Evolutionary conservation across 164 flowering plant species (phyloP).

Genomic region (Cinnamomum micranthum): DNA sequence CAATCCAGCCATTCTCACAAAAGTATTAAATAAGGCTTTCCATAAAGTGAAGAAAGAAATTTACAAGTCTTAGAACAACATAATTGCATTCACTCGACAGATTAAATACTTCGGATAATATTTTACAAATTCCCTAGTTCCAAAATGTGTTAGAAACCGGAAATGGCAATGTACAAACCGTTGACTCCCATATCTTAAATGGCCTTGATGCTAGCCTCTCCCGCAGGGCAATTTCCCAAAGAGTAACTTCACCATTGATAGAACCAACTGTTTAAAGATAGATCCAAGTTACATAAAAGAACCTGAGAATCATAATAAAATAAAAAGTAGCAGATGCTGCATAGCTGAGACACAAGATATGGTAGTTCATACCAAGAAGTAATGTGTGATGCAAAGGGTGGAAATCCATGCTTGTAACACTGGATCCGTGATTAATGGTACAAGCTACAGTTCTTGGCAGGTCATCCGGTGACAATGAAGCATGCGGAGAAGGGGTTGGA

Average conservation of each 20-base stretch:
- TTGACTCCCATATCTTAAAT: conserved; percentile 66
- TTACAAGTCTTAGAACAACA: too few relatives aligned
- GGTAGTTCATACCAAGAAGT: conserved; percentile 55
- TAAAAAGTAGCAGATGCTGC: background rate
- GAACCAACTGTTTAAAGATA: conserved; percentile 54
- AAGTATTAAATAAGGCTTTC: background rate
- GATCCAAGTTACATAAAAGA: conserved; percentile 9
- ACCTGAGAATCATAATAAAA: background rate
- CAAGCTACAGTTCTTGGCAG: conserved; percentile 69
- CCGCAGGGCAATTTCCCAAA: conserved; percentile 64
- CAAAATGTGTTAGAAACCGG: conserved; percentile 45
- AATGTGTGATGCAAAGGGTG: conserved; percentile 72
- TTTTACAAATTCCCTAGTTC: background rate
- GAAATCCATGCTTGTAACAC: conserved; percentile 85
- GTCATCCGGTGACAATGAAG: conserved; percentile 68
- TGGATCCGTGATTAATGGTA: conserved; percentile 64
- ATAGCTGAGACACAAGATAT: background rate
- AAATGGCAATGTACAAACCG: conserved; percentile 38
- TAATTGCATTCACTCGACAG: too few relatives aligned
- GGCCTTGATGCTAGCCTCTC: conserved; percentile 64
- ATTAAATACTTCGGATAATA: background rate
- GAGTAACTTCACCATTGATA: conserved; percentile 60
- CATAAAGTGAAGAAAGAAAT: too few relatives aligned
- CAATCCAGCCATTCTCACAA: too few relatives aligned
- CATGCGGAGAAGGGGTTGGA: conserved; percentile 52